Percentiles rank a stretch among this genome's conserved stretches.
Conservation (phyloP, 169 alveolate species). For the Babesia microti region DNA sequence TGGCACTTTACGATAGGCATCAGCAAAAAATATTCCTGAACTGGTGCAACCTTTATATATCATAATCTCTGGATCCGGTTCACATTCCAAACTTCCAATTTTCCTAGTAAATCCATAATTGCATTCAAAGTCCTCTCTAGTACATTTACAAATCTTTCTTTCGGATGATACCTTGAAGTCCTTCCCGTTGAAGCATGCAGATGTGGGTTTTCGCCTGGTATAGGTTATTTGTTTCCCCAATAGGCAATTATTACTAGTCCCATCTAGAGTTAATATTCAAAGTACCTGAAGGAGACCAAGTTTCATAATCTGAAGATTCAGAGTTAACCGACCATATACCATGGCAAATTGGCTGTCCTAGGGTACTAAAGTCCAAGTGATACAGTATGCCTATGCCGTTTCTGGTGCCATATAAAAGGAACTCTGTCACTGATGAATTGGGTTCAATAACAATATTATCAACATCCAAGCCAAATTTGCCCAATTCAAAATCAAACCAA, state of each 20-base stretch:
- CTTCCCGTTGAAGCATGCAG: slow-evolving; percentile 94
- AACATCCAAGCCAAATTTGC: slow-evolving; percentile 75
- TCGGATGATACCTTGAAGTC: slow-evolving; percentile 82
- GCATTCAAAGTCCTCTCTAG: slow-evolving; percentile 94
- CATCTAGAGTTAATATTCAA: slow-evolving; percentile 14
- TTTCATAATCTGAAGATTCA: slow-evolving; percentile 87
- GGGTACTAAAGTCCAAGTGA: slow-evolving; percentile 85
- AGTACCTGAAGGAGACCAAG: slow-evolving; percentile 82
- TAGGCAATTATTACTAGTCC: slow-evolving; percentile 71
- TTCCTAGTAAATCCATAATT: slow-evolving; percentile 85
- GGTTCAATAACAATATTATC: slow-evolving; percentile 93
- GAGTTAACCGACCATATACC: slow-evolving; percentile 89
- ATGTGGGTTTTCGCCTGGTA: slow-evolving; percentile 85
- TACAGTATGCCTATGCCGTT: slow-evolving; percentile 81
- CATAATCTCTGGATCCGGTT: slow-evolving; percentile 56
- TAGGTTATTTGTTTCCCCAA: slow-evolving; percentile 84
- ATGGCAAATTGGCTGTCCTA: slow-evolving; percentile 87
- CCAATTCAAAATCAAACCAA: slow-evolving; percentile 87
- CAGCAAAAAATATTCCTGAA: slow-evolving; percentile 56
- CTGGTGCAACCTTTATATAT: slow-evolving; percentile 61
- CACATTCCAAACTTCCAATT: slow-evolving; percentile 68
- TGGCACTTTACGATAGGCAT: slow-evolving; percentile 89
- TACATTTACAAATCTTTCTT: slow-evolving; percentile 83
- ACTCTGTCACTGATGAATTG: slow-evolving; percentile 80
- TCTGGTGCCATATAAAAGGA: slow-evolving; percentile 87